phyloP scores from a whole-genome alignment of 352 stramenopile species.

The Pythium biforme region DNA sequence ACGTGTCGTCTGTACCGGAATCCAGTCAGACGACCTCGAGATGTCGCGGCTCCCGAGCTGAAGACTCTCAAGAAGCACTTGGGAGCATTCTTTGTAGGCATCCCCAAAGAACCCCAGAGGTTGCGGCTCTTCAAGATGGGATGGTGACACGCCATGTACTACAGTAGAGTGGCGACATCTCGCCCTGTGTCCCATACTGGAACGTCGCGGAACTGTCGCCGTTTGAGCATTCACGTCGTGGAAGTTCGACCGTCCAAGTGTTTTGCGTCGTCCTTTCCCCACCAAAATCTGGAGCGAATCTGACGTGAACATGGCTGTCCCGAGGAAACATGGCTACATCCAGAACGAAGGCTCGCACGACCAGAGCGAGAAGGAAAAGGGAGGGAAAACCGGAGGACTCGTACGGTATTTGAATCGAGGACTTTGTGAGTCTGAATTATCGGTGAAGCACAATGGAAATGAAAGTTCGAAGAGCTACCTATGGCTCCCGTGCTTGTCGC shows the following conservation, averaged over 20 bases:
- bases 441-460: no score
- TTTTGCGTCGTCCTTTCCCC: background rate
- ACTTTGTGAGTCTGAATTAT: no score
- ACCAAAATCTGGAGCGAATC: constrained; percentile 4
- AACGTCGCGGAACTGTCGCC: background rate
- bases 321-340: constrained; percentile 7
- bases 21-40: background rate
- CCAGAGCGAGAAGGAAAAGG: no score
- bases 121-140: background rate
- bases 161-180: no score
- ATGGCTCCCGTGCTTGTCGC: background rate
- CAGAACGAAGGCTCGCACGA: no score
- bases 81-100: background rate
- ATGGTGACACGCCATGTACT: background rate
- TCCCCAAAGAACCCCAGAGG: background rate
- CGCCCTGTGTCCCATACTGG: background rate
- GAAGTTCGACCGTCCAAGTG: no score
- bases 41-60: background rate
- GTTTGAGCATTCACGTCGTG: constrained; percentile 1
- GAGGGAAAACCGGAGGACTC: no score
- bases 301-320: constrained; percentile 22
- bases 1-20: background rate
- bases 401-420: no score
- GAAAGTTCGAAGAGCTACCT: background rate
- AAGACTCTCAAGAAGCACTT: background rate